Percentiles rank a stretch among this genome's conserved stretches.
Conservation (phyloP, 257 asterid species). For the Avicennia marina region DNA sequence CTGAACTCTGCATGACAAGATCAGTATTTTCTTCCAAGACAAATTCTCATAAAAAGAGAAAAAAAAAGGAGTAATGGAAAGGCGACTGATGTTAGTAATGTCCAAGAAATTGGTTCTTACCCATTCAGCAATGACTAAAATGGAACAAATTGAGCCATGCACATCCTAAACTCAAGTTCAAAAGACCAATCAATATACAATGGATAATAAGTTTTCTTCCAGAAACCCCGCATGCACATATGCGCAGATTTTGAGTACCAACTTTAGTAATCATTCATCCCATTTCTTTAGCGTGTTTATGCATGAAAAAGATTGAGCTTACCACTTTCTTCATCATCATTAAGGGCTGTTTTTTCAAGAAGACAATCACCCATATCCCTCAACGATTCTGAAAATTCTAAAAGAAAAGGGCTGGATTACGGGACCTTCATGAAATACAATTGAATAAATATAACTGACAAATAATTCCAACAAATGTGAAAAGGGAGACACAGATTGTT, state of each 20-base stretch:
- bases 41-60: no score
- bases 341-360: conserved; percentile 86
- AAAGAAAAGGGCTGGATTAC: conserved; percentile 20
- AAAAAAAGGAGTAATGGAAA: no score
- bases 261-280: background rate
- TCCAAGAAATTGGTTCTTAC: no score
- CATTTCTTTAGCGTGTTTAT: background rate
- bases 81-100: no score
- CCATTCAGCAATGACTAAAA: no score
- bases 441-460: background rate
- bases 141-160: no score
- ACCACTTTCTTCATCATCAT: conserved; percentile 94
- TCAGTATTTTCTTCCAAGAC: no score
- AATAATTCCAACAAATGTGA: background rate
- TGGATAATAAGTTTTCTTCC: no score
- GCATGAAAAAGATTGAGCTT: conserved; percentile 23
- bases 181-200: no score
- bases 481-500: background rate
- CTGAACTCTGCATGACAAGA: no score
- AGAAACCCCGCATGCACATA: background rate
- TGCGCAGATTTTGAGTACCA: background rate
- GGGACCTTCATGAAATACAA: conserved; percentile 3
- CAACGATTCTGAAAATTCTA: conserved; percentile 89
- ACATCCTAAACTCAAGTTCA: no score
- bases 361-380: conserved; percentile 95